These are phyloP conservation scores for Rhizophora apiculata DNA, from an alignment of 345 rosid genomes.

Conservation along the genomic window DNA sequence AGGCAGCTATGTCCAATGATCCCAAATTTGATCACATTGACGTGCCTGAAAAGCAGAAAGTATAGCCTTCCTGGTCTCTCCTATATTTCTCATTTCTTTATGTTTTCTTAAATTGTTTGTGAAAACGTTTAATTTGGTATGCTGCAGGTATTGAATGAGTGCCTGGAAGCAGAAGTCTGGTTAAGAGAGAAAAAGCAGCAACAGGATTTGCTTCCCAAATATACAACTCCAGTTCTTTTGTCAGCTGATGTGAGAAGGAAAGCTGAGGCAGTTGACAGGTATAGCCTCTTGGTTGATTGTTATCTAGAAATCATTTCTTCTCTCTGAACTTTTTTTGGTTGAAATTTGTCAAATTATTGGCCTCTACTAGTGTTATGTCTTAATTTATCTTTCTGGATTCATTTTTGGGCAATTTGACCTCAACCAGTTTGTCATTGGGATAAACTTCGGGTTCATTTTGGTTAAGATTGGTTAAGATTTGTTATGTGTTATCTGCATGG, in stretches of 20 bases:
- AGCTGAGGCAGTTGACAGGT: constrained; percentile 84
- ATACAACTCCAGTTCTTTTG: constrained; percentile 60
- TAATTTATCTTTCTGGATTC: not conserved
- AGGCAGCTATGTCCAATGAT: constrained; percentile 74
- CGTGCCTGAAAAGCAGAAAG: constrained; percentile 82
- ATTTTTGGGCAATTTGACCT: too few species aligned
- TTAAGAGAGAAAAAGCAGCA: constrained; percentile 74
- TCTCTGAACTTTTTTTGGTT: not conserved
- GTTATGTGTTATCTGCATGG: not conserved
- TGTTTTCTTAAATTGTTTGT: not conserved
- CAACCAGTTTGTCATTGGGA: too few species aligned
- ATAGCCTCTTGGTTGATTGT: not conserved
- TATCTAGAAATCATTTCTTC: not conserved
- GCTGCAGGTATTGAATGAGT: constrained; percentile 70
- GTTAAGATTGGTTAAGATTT: not conserved
- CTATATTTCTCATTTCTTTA: not conserved
- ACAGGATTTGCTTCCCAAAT: constrained; percentile 78
- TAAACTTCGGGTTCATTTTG: too few species aligned
- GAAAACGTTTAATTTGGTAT: not conserved
- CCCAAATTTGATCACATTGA: constrained; percentile 96
- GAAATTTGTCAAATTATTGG: not conserved
- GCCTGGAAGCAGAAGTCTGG: constrained; percentile 91
- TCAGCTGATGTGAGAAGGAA: constrained; percentile 76
- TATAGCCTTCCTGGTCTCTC: constrained; percentile 15
- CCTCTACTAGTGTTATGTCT: not conserved